A percentile compares a stretch with the other conserved stretches of the same genome.
Conservation (phyloP, 2,329 filamentous ascomycete species). For the Colletotrichum trifolii region DNA sequence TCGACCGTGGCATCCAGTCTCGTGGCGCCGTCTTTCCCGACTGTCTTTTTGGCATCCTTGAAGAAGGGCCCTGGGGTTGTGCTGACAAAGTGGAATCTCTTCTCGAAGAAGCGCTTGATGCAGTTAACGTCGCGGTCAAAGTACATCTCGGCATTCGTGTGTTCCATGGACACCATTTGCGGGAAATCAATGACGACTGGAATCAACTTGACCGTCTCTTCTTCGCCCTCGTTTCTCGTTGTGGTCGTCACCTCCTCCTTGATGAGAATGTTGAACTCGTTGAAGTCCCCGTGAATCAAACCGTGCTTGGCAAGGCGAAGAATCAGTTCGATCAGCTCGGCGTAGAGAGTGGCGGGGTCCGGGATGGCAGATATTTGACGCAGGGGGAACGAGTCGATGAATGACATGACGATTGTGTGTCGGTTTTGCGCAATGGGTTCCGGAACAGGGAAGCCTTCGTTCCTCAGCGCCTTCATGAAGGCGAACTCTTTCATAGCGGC, state of each 20-base stretch:
- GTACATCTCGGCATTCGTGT: slow-evolving; percentile 94
- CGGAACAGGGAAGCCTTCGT: slow-evolving; percentile 90
- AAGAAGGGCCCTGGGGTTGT: slow-evolving; percentile 88
- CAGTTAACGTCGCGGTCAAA: slow-evolving; percentile 97
- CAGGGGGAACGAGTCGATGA: slow-evolving; percentile 92
- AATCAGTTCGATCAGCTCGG: slow-evolving; percentile 89
- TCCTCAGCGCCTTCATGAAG: slow-evolving; percentile 88
- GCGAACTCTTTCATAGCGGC: slow-evolving; percentile 94
- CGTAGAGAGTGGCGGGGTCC: slow-evolving; percentile 86
- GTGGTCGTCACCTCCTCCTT: slow-evolving; percentile 71
- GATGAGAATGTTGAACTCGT: slow-evolving; percentile 98
- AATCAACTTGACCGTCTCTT: slow-evolving; percentile 65
- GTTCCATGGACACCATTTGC: slow-evolving; percentile 96
- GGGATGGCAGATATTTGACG: slow-evolving; percentile 88
- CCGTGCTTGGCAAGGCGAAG: slow-evolving; percentile 85
- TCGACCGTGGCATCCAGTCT: slow-evolving; percentile 89
- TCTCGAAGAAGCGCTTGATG: slow-evolving; percentile 92
- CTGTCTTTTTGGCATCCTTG: slow-evolving; percentile 80
- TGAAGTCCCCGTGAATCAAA: slow-evolving; percentile 97
- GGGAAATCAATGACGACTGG: slow-evolving; percentile 97
- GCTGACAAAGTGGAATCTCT: slow-evolving; percentile 87
- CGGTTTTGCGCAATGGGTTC: slow-evolving; percentile 88
- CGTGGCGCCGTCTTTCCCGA: slow-evolving; percentile 72
- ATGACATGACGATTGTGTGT: slow-evolving; percentile 95
- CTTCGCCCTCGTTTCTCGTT: slow-evolving; percentile 52